phyloP scores from a whole-genome alignment of 108 stramenopile species.

The Heterococcus sp. region DNA sequence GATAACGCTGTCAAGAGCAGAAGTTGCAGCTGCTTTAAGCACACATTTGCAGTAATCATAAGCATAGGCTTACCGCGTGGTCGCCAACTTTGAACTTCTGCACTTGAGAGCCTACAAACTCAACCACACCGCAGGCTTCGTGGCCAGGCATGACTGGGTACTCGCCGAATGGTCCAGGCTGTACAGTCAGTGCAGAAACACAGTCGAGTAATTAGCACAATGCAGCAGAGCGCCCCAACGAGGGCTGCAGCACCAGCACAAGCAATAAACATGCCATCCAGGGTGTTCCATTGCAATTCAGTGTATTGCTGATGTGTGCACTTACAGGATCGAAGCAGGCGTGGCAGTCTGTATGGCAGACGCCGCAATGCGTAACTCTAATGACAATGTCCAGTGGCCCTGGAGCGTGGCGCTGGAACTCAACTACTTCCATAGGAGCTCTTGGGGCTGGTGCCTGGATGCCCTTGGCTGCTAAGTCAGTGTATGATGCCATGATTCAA shows the following conservation, averaged over 20 bases:
- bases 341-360: neutral
- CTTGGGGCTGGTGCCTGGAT: neutral
- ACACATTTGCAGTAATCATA: no score
- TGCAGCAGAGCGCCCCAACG: neutral
- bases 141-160: conserved; percentile 52
- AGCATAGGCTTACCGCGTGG: no score
- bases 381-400: neutral
- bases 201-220: neutral
- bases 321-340: neutral
- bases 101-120: conserved; percentile 59
- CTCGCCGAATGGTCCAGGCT: neutral
- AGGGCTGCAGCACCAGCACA: neutral
- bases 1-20: no score
- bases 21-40: no score
- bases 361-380: neutral
- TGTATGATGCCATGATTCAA: neutral
- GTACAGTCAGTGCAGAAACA: neutral
- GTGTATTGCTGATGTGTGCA: neutral
- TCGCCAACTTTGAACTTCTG: conserved; percentile 68
- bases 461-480: neutral
- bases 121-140: conserved; percentile 56
- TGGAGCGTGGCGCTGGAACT: neutral
- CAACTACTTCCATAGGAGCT: neutral
- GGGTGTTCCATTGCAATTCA: neutral
- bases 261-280: neutral